These are phyloP conservation scores for Russula ochroleuca DNA, from an alignment of 768 basidiomycete genomes.

Conservation along the genomic window DNA sequence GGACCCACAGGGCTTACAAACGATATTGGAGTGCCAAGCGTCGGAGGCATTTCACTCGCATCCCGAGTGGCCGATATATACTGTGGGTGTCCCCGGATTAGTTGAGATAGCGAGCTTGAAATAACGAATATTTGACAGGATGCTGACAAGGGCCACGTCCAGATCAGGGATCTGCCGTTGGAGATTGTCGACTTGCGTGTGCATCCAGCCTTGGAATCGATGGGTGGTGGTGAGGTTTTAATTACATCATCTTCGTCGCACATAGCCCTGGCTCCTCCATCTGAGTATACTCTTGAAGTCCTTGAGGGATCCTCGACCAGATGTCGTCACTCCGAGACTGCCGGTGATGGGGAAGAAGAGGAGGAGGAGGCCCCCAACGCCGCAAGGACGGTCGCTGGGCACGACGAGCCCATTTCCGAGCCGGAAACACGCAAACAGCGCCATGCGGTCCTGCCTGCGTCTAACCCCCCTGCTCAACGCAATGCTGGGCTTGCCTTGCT, in stretches of 20 bases:
- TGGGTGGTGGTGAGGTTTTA: too few relatives aligned
- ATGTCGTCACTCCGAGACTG: neutral
- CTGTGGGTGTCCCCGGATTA: slow-evolving; percentile 46
- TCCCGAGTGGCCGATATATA: slow-evolving; percentile 79
- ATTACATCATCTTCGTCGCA: neutral
- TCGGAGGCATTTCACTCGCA: slow-evolving; percentile 86
- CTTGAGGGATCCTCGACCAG: neutral
- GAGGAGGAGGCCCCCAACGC: neutral
- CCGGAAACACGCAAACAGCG: neutral
- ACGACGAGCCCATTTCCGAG: neutral
- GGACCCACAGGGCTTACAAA: slow-evolving; percentile 76
- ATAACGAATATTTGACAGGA: slow-evolving; percentile 45
- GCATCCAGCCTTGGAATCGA: too few relatives aligned
- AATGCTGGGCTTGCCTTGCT: neutral
- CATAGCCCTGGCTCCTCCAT: neutral
- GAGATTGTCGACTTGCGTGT: slow-evolving; percentile 78
- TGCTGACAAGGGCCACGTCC: slow-evolving; percentile 82
- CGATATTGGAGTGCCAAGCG: slow-evolving; percentile 60
- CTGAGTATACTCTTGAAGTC: neutral
- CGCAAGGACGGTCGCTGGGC: neutral
- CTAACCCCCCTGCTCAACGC: neutral
- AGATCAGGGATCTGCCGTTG: slow-evolving; percentile 63
- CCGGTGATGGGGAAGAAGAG: neutral
- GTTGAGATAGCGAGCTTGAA: neutral
- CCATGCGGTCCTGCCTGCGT: neutral